These are phyloP conservation scores for Logfia minima DNA, from an alignment of 129 eudicot genomes.

Conservation along the genomic window DNA sequence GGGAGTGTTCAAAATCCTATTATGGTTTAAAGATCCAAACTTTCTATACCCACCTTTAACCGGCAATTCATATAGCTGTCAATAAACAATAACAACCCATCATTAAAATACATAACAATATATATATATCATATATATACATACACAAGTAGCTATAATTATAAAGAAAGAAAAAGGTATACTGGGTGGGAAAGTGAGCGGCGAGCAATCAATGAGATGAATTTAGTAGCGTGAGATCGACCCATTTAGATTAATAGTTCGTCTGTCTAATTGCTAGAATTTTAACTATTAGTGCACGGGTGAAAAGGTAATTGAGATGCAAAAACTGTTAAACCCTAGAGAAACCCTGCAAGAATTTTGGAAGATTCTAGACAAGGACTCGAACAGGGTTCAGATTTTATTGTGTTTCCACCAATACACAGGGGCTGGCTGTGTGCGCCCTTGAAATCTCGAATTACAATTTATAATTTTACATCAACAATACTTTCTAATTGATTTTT, in stretches of 20 bases:
- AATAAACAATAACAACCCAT: slow-evolving; percentile 2
- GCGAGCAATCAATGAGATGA: slow-evolving; percentile 43
- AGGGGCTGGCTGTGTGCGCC: too few relatives aligned
- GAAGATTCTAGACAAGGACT: background rate
- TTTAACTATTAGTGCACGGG: background rate
- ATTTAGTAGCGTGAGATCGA: slow-evolving; percentile 40
- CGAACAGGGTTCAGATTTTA: background rate
- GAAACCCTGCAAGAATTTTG: background rate
- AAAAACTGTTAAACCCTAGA: slow-evolving; percentile 5
- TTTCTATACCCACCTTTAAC: slow-evolving; percentile 28
- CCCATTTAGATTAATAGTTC: slow-evolving; percentile 32
- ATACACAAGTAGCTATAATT: background rate
- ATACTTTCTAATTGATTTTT: too few relatives aligned
- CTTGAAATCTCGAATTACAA: too few relatives aligned
- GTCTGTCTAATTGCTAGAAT: background rate
- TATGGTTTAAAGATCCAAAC: slow-evolving; percentile 31
- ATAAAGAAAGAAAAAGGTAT: background rate
- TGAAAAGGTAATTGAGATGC: background rate
- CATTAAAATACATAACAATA: background rate
- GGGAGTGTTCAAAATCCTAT: slow-evolving; percentile 20
- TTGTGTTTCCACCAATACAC: background rate
- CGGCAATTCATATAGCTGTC: slow-evolving; percentile 29
- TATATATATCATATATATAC: too few relatives aligned
- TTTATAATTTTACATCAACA: too few relatives aligned
- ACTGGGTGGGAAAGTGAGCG: slow-evolving; percentile 45